Evolutionary conservation across 352 stramenopile genomes (phyloP).

Genomic region (Globisporangium iwayamae): DNA sequence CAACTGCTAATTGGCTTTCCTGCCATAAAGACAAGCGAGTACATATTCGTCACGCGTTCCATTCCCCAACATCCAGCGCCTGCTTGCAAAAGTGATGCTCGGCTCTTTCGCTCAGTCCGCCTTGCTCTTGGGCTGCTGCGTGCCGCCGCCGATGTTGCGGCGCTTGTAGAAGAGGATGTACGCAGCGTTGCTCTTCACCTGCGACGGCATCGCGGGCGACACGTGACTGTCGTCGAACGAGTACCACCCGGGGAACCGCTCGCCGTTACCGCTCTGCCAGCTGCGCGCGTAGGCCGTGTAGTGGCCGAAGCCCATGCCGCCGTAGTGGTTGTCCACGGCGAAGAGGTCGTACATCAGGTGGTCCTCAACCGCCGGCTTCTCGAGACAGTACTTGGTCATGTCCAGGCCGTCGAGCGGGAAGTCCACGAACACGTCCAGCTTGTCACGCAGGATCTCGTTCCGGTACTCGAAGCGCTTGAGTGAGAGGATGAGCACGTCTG

Average conservation of each 20-base stretch:
- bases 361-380: slow-evolving; percentile 35
- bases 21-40: neutral
- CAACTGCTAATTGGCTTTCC: neutral
- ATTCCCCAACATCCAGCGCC: neutral
- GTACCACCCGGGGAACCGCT: slow-evolving; percentile 73
- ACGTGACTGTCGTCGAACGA: slow-evolving; percentile 84
- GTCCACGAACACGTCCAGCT: slow-evolving; percentile 81
- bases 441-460: slow-evolving; percentile 78
- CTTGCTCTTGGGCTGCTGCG: neutral
- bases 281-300: slow-evolving; percentile 87
- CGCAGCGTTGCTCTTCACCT: slow-evolving; percentile 76
- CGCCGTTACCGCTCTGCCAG: slow-evolving; percentile 50
- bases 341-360: slow-evolving; percentile 82
- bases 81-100: neutral
- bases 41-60: neutral
- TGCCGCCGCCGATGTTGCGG: slow-evolving; percentile 24
- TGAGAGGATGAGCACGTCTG: slow-evolving; percentile 80
- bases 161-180: slow-evolving; percentile 91
- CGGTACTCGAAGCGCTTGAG: slow-evolving; percentile 90
- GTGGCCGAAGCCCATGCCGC: slow-evolving; percentile 87
- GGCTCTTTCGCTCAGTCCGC: neutral
- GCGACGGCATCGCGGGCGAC: slow-evolving; percentile 40
- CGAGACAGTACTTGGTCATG: slow-evolving; percentile 77
- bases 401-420: slow-evolving; percentile 85
- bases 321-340: slow-evolving; percentile 89